Base-by-base conservation (phyloP, 176 grass and related monocot genomes). In the Phoenix roebelenii region DNA sequence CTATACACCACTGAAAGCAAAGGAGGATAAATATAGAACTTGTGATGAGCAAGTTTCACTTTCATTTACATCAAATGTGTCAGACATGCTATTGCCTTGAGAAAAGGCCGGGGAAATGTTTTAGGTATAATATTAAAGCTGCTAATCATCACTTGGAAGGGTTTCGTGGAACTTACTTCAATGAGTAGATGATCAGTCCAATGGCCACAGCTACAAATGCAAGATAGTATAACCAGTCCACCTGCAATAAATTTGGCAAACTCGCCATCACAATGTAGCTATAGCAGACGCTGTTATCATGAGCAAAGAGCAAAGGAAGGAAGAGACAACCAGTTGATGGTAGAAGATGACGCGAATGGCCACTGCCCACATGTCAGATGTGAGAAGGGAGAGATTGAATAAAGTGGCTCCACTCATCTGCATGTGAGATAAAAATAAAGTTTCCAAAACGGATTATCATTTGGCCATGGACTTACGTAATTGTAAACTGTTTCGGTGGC, bases 281-380 rank as follows among this genome's bases (percentile, higher is more conserved):
- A 44, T 14, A 28, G 26, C 26, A 28, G 35, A 14, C 4, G 65
- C 35, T 39, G 35, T 39, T 44, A 44, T 44, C 10, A 12, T 12
- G 35, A 14, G 10, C 10, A 44, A 44, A 44, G 1, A 12, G 3
- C 16, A 10, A 64, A 24, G 7, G 26, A 55, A 67, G 77, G 52
- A 76, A 4, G 24, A 59, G 65, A 28, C 19, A 26, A 85, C 83
- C 66, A 60, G 52, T 65, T 82, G 79, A 77, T 67, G 73, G 54
- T 85, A 85, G 62, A 85, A 85, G 16, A 85, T 55, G 67, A 85
- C 49, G 80, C 77, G 68, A 74, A 86, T 86, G 62, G 55, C 55
- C 0, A 86, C 76, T 61, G 83, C 73, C 83, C 78, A 86, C 83
- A 82, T 86, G 69, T 86, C 79, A 74, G 74, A 74, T 22, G 80